These are phyloP conservation scores for Nemania diffusa DNA, from an alignment of 2,329 filamentous ascomycete genomes.

Conservation along the genomic window DNA sequence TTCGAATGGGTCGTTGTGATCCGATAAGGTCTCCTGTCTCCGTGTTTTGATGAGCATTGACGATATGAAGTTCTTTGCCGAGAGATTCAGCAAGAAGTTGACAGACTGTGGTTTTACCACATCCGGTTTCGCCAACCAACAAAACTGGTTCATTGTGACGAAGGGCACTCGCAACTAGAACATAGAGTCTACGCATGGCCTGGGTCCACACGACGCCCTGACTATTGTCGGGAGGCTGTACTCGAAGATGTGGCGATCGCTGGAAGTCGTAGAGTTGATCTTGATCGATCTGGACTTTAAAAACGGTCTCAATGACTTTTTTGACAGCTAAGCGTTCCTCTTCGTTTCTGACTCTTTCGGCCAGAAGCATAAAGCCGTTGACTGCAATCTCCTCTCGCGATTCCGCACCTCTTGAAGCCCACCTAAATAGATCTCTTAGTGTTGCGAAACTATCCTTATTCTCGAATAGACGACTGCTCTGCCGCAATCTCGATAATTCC, in stretches of 20 bases:
- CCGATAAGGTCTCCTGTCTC: constrained; percentile 98
- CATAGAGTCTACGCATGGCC: constrained; percentile 91
- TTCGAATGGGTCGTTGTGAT: constrained; percentile 90
- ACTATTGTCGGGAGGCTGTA: constrained; percentile 58
- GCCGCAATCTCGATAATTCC: constrained; percentile 87
- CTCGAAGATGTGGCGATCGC: constrained; percentile 65
- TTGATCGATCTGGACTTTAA: constrained; percentile 85
- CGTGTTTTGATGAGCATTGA: constrained; percentile 98
- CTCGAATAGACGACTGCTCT: constrained; percentile 92
- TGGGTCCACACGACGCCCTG: constrained; percentile 90
- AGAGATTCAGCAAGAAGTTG: constrained; percentile 89
- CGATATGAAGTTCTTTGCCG: constrained; percentile 80
- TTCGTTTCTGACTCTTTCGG: constrained; percentile 90
- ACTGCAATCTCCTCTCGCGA: constrained; percentile 87
- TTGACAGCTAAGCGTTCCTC: constrained; percentile 89
- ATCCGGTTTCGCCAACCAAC: constrained; percentile 95
- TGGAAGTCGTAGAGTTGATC: constrained; percentile 75
- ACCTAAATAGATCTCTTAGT: constrained; percentile 92
- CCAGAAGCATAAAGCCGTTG: constrained; percentile 96
- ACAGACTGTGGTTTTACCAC: constrained; percentile 96
- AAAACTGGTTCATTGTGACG: constrained; percentile 93
- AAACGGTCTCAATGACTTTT: constrained; percentile 85
- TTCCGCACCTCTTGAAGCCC: constrained; percentile 87
- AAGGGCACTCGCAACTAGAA: constrained; percentile 87
- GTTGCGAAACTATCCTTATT: constrained; percentile 98